Conservation (phyloP, 1,284 basidiomycete genomes). For the Moniliella sp. region DNA sequence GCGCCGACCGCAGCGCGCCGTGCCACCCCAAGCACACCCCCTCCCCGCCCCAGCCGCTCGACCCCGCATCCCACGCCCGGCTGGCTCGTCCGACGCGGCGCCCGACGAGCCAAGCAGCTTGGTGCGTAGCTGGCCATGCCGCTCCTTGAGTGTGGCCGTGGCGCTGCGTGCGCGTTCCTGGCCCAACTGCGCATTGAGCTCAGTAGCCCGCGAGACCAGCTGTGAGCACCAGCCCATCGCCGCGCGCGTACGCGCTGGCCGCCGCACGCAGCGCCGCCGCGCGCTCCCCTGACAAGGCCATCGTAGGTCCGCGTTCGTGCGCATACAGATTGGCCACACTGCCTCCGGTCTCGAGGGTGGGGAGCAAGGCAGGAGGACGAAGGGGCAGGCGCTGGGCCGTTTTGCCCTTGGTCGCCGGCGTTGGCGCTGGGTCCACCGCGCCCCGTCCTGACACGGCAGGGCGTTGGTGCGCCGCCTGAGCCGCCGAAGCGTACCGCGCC, state of each 20-base stretch:
- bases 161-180: slow-evolving; percentile 63
- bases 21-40: background rate
- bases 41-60: background rate
- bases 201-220: slow-evolving; percentile 71
- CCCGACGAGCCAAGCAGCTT: slow-evolving; percentile 38
- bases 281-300: slow-evolving; percentile 72
- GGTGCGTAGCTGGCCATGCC: slow-evolving; percentile 47
- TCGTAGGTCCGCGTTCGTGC: background rate
- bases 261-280: slow-evolving; percentile 76
- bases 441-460: background rate
- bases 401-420: background rate
- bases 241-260: slow-evolving; percentile 74
- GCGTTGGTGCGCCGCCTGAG: background rate
- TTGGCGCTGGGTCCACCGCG: too few species aligned
- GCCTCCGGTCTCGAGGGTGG: background rate
- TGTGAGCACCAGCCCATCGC: slow-evolving; percentile 81
- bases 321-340: background rate
- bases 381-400: background rate
- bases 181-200: slow-evolving; percentile 66
- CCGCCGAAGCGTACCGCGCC: background rate
- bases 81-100: background rate
- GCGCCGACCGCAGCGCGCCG: background rate
- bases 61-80: background rate
- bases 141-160: slow-evolving; percentile 56
- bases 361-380: background rate